Base-by-base conservation (phyloP, 257 asterid species). In the Solanum lycopersicoides region DNA sequence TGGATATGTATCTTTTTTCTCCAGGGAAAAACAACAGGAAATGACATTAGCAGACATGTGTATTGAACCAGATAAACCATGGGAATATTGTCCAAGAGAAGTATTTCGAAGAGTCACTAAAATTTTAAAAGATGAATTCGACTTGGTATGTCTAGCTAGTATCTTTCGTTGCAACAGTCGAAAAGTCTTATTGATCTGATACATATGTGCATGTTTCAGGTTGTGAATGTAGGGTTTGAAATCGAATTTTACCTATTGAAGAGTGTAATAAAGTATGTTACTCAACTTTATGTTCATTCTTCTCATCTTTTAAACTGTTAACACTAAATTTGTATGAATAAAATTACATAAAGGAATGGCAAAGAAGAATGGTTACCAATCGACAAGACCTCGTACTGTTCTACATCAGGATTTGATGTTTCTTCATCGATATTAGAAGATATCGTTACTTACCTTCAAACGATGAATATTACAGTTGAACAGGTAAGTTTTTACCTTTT, bases 21-120 rank as follows among this genome's bases (percentile, higher is more conserved):
- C 83, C 95, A 96, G 98, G 99, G 96, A 95, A 87, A 93, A 93
- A 86, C 94, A 89, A 18, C 98, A 96, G 89, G 98, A 95, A 89
- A 96, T 96, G 98, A 97, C 93, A 86, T 88, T 95, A 86, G 98
- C 93, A 68, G 98, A 95, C 88, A 95, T 96, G 99, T 92, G 92
- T 87, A 89, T 91, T 89, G 93, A 90, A 88, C 98, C 98, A 84
- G 99, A 95, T 90, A 91, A 85, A 68, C 93, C 98, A 83, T 96
- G 98, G 99, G 98, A 95, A 89, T 95, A 94, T 86, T 96, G 98
- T 90, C 98, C 99, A 74, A 94, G 98, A 91, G 98, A 94, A 90
- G 90, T 96, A 12, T 92, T 96, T 89, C 92, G 95, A 84, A 92
- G 94, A 89, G 95, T 92, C 89, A 88, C 94, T 21, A 92, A 94